Evolutionary conservation across 352 stramenopile genomes (phyloP), one percentile per base, ranked within the genome.

Genomic region (Phytophthora boehmeriae): DNA sequence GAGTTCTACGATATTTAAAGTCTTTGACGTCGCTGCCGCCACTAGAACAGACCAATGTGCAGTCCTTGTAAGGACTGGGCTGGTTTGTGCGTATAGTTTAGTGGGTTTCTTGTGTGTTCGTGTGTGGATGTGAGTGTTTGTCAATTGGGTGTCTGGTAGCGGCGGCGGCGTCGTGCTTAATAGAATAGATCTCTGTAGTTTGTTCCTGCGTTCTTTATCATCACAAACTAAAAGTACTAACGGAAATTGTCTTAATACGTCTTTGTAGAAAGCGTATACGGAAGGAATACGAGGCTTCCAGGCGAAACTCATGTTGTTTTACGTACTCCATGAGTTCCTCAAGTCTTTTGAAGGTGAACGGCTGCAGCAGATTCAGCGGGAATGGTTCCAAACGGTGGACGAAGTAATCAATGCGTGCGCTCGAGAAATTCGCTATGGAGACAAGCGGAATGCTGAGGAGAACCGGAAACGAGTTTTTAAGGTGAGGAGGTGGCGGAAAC

Each of bases 291-390:
- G 75, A 38, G 80, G 86, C 47, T 92, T 92, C 55, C 81, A 93
- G 47, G 67, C 78, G 48, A 95, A 92, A 60, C 52, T 95, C 30
- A 95, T 95, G 86, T 72, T 95, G 10, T 89, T 95, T 41, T 95
- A 95, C 81, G 71, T 93, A 41, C 73, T 95, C 28, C 84, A 95
- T 63, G 86, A 95, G 74, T 95, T 95, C 53, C 73, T 95, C 55
- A 95, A 95, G 78, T 76, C 74, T 14, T 92, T 89, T 51, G 69
- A 89, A 34, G 77, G 79, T 8, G 76, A 89, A 42, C 54, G 77
- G 44, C 68, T 86, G 13, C 60, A 73, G 4, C 59, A 78, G 20
- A 76, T 92, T 36, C 80, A 93, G 52, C 80, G 83, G 0, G 76
- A 91, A 47, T 95, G 86, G 80, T 90, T 90, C 50, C 82, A 89